Evolutionary conservation across 2,329 filamentous ascomycete genomes (phyloP).

Genomic region (Gliomastix tumulicola): DNA sequence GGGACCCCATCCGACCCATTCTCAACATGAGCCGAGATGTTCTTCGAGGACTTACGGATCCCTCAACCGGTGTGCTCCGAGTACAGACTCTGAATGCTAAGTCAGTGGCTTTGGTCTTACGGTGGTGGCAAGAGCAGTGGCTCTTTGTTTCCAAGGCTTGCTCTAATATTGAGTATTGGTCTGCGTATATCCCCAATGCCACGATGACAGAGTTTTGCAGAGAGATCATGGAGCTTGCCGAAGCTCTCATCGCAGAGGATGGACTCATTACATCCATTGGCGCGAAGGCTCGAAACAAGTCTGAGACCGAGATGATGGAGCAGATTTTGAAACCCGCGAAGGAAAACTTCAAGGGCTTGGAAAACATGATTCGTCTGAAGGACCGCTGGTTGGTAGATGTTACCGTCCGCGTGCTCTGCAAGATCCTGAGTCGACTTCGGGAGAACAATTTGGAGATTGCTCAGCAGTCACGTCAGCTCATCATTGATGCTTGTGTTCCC

Average conservation of each 20-base stretch:
- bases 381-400: slow-evolving; percentile 80
- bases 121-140: slow-evolving; percentile 85
- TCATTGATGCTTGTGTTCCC: slow-evolving; percentile 58
- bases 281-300: slow-evolving; percentile 18
- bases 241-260: slow-evolving; percentile 78
- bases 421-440: slow-evolving; percentile 75
- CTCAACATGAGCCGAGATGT: slow-evolving; percentile 52
- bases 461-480: slow-evolving; percentile 48
- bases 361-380: slow-evolving; percentile 83
- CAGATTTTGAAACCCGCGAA: slow-evolving; percentile 30
- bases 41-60: slow-evolving; percentile 48
- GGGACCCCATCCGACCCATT: slow-evolving; percentile 50
- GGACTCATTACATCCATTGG: slow-evolving; percentile 69
- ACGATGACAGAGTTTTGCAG: slow-evolving; percentile 90
- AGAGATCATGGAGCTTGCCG: slow-evolving; percentile 90
- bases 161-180: slow-evolving; percentile 77
- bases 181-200: slow-evolving; percentile 63
- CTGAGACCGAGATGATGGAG: slow-evolving; percentile 29
- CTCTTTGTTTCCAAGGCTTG: slow-evolving; percentile 74
- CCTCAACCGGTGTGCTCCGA: slow-evolving; percentile 47
- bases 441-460: slow-evolving; percentile 69
- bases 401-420: slow-evolving; percentile 74
- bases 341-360: slow-evolving; percentile 57
- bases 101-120: slow-evolving; percentile 60
- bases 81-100: slow-evolving; percentile 47